Conservation (phyloP, 129 eudicot genomes). For the Flaveria sonorensis region DNA sequence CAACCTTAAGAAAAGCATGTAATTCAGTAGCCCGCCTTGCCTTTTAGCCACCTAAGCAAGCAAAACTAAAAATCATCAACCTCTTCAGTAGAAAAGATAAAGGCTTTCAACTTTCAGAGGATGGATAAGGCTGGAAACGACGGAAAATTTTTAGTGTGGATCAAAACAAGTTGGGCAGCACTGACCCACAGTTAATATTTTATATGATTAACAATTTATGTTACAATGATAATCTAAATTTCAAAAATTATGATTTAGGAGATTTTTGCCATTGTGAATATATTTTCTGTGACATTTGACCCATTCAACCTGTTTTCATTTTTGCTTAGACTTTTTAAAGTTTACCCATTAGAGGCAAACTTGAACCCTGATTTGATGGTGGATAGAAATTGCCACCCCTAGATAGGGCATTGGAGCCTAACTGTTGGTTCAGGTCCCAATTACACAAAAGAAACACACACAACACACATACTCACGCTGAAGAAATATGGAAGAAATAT, state of each 20-base stretch:
- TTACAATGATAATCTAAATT: background rate
- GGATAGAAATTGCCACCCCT: background rate
- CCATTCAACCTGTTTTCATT: background rate
- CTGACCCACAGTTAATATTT: background rate
- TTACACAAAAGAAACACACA: too few species aligned
- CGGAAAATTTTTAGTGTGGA: background rate
- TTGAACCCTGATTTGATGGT: background rate
- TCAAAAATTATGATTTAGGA: background rate
- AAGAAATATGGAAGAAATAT: too few species aligned
- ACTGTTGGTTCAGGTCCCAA: too few species aligned
- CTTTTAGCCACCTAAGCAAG: slow-evolving; percentile 72
- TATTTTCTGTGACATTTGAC: background rate
- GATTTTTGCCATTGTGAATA: background rate
- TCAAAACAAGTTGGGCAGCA: background rate
- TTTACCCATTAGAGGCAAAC: background rate
- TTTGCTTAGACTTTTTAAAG: background rate
- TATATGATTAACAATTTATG: background rate
- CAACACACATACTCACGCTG: too few species aligned
- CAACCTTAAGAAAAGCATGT: slow-evolving; percentile 76
- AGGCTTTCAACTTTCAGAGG: background rate
- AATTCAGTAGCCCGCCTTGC: slow-evolving; percentile 51
- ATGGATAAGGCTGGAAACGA: background rate
- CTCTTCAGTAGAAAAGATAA: background rate
- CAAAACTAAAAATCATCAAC: slow-evolving; percentile 9
- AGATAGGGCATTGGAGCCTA: background rate